These are phyloP conservation scores for Spathaspora boniae DNA, from an alignment of 805 yeast genomes.

Conservation along the genomic window DNA sequence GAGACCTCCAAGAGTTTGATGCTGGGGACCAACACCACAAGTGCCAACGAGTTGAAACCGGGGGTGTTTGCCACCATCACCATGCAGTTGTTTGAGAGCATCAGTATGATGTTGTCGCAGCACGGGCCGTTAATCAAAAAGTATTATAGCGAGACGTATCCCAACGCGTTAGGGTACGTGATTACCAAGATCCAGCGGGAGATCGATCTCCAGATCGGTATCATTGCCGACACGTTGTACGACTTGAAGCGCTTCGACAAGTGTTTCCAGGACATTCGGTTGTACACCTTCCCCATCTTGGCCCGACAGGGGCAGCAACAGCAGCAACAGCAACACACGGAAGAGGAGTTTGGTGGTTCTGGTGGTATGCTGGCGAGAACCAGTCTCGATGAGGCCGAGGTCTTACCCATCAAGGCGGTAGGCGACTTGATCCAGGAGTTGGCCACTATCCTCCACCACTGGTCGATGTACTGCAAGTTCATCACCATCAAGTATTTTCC, in stretches of 20 bases:
- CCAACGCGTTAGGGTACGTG: conserved; percentile 58
- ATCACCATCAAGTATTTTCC: conserved; percentile 60
- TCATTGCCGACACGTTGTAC: conserved; percentile 81
- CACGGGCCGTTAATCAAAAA: conserved; percentile 75
- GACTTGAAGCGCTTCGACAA: conserved; percentile 65
- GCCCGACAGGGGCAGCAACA: conserved; percentile 10
- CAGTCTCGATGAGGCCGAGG: conserved; percentile 25
- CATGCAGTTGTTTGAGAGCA: conserved; percentile 73
- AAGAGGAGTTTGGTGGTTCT: conserved; percentile 8
- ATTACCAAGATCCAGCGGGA: conserved; percentile 77
- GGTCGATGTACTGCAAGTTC: conserved; percentile 79
- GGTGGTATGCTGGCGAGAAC: conserved; percentile 23
- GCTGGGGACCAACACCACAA: conserved; percentile 22
- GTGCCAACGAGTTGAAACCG: conserved; percentile 22
- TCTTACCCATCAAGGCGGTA: conserved; percentile 55
- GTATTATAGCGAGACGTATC: conserved; percentile 57
- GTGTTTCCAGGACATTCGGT: conserved; percentile 49
- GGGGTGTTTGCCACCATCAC: conserved; percentile 60
- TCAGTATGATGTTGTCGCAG: conserved; percentile 79
- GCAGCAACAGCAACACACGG: conserved; percentile 5
- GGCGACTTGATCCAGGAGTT: conserved; percentile 69
- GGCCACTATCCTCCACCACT: conserved; percentile 73
- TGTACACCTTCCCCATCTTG: conserved; percentile 41
- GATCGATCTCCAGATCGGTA: conserved; percentile 88
- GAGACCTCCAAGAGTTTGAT: conserved; percentile 71